These are phyloP conservation scores for Pseudogymnoascus sp. DNA, from an alignment of 2,329 filamentous ascomycete genomes.

Conservation along the genomic window DNA sequence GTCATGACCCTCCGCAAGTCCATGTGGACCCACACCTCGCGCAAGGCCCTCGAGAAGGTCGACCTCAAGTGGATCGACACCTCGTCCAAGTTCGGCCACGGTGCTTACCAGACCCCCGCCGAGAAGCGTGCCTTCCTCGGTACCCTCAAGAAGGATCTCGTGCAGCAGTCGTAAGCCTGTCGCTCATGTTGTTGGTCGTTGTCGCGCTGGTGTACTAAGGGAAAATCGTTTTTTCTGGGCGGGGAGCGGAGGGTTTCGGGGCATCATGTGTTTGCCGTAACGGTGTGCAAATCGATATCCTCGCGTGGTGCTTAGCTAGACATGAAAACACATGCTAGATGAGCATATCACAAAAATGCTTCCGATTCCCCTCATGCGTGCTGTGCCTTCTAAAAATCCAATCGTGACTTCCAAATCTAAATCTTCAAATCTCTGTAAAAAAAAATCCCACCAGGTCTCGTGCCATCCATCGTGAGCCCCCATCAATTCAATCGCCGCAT, in stretches of 20 bases:
- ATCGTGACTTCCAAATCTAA: background rate
- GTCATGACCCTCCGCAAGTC: slow-evolving; percentile 98
- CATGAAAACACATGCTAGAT: slow-evolving; percentile 13
- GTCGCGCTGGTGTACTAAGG: slow-evolving; percentile 18
- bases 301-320: slow-evolving; percentile 13
- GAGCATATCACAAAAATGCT: slow-evolving; percentile 12
- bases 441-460: background rate
- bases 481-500: slow-evolving; percentile 1
- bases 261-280: slow-evolving; percentile 23
- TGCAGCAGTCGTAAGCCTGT: slow-evolving; percentile 46
- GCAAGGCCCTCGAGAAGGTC: slow-evolving; percentile 96
- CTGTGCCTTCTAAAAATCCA: background rate
- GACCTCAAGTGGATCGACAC: slow-evolving; percentile 99
- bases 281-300: slow-evolving; percentile 21
- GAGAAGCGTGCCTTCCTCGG: slow-evolving; percentile 98
- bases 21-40: slow-evolving; percentile 94
- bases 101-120: slow-evolving; percentile 95
- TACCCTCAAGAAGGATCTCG: slow-evolving; percentile 98
- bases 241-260: slow-evolving; percentile 22
- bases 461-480: background rate
- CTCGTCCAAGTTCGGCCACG: slow-evolving; percentile 99
- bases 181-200: slow-evolving; percentile 24
- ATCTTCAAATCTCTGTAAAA: background rate
- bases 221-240: slow-evolving; percentile 20
- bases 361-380: background rate